phyloP scores from a whole-genome alignment of 2,329 filamentous ascomycete genomes.

The Alternaria triticimaculans region DNA sequence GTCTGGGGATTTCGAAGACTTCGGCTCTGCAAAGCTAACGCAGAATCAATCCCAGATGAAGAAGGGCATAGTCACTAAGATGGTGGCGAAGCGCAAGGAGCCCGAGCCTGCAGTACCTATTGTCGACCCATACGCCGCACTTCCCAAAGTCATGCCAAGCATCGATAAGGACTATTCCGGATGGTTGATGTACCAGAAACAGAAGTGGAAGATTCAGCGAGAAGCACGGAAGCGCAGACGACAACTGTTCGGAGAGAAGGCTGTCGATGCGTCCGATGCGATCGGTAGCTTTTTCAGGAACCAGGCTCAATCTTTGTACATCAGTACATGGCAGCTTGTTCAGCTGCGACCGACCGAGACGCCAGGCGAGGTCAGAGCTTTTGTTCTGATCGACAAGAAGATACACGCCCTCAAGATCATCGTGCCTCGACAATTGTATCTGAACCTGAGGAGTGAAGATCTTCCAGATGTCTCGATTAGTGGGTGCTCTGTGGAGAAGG shows the following conservation, averaged over 20 bases:
- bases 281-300: constrained; percentile 82
- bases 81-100: constrained; percentile 58
- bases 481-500: constrained; percentile 88
- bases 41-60: constrained; percentile 48
- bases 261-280: constrained; percentile 64
- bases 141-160: constrained; percentile 84
- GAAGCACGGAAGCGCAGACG: constrained; percentile 83
- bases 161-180: constrained; percentile 85
- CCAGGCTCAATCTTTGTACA: constrained; percentile 88
- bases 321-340: constrained; percentile 92
- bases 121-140: constrained; percentile 78
- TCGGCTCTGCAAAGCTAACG: constrained; percentile 65
- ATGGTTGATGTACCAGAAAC: constrained; percentile 93
- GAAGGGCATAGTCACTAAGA: constrained; percentile 52
- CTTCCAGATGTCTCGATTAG: constrained; percentile 87
- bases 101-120: constrained; percentile 58
- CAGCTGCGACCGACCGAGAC: constrained; percentile 83
- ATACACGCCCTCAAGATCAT: constrained; percentile 87
- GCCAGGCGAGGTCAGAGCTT: constrained; percentile 85
- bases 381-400: constrained; percentile 91
- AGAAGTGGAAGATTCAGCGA: constrained; percentile 98
- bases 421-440: constrained; percentile 85
- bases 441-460: constrained; percentile 88
- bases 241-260: constrained; percentile 90
- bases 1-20: constrained; percentile 78